These are phyloP conservation scores for Coelastrella sp. DNA, from an alignment of 139 green algal genomes.

Conservation along the genomic window DNA sequence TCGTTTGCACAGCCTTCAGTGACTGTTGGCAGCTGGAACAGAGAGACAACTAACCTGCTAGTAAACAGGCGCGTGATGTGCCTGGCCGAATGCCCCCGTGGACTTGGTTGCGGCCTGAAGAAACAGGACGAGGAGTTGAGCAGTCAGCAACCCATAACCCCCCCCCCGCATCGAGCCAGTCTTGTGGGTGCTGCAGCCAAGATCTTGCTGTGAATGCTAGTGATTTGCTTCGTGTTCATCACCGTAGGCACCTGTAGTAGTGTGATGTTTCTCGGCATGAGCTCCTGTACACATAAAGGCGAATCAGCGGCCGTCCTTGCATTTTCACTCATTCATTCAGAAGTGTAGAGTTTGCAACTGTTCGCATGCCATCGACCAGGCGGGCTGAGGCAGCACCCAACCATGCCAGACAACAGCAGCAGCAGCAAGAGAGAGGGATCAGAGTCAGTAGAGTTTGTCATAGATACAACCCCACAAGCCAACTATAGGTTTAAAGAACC, in stretches of 20 bases:
- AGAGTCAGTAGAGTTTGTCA: background rate
- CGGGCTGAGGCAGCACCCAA: background rate
- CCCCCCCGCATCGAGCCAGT: too few relatives aligned
- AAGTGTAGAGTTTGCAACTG: background rate
- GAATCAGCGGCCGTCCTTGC: background rate
- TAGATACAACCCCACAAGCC: background rate
- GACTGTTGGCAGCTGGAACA: too few relatives aligned
- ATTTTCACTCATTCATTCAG: too few relatives aligned
- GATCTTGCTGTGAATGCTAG: background rate
- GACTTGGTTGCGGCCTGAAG: background rate
- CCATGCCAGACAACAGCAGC: background rate
- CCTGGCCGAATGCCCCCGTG: background rate
- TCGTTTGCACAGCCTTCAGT: too few relatives aligned
- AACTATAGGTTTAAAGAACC: slow-evolving; percentile 45
- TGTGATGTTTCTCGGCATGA: background rate
- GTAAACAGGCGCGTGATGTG: background rate
- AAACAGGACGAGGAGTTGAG: background rate
- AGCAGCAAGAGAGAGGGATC: background rate
- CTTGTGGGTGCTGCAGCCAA: too few relatives aligned
- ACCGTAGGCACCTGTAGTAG: background rate
- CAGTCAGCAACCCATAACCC: background rate
- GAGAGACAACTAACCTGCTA: too few relatives aligned
- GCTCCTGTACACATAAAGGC: background rate
- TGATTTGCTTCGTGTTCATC: background rate
- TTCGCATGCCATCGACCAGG: background rate